These are phyloP conservation scores for Triangularia verruculosa DNA, from an alignment of 2,329 filamentous ascomycete species.

Conservation along the genomic window DNA sequence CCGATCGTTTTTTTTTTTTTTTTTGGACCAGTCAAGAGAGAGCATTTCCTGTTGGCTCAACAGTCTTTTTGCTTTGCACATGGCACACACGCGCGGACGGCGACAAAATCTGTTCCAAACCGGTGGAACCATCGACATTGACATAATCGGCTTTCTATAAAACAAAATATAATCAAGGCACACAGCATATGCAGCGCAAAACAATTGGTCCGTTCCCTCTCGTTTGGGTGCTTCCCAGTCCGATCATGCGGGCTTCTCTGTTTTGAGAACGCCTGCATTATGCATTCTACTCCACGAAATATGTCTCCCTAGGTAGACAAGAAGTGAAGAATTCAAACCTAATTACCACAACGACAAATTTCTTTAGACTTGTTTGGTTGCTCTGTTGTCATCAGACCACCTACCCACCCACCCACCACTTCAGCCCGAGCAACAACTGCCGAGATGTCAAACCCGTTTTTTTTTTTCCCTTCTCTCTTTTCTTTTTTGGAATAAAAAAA, in stretches of 20 bases:
- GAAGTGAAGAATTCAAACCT: neutral
- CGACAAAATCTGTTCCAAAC: neutral
- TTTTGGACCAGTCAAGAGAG: constrained; percentile 8
- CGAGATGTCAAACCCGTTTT: neutral
- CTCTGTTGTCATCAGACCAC: neutral
- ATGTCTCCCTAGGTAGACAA: neutral
- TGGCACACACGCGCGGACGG: neutral
- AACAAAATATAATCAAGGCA: neutral
- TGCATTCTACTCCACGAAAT: neutral
- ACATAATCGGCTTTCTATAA: neutral
- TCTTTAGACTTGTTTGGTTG: neutral
- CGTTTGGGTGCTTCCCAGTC: neutral
- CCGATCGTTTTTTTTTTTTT: too few species aligned
- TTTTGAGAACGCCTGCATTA: neutral
- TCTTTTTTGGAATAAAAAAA: too few species aligned
- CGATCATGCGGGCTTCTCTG: neutral
- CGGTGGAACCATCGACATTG: constrained; percentile 1
- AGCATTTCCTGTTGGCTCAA: neutral
- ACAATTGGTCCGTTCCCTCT: neutral
- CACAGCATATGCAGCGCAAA: neutral
- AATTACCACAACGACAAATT: too few species aligned
- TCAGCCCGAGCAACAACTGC: neutral
- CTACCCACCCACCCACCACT: neutral
- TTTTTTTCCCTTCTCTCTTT: neutral
- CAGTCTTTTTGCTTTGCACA: neutral